These are phyloP conservation scores for Samsoniella hepiali DNA, from an alignment of 2,329 filamentous ascomycete genomes.

Conservation along the genomic window DNA sequence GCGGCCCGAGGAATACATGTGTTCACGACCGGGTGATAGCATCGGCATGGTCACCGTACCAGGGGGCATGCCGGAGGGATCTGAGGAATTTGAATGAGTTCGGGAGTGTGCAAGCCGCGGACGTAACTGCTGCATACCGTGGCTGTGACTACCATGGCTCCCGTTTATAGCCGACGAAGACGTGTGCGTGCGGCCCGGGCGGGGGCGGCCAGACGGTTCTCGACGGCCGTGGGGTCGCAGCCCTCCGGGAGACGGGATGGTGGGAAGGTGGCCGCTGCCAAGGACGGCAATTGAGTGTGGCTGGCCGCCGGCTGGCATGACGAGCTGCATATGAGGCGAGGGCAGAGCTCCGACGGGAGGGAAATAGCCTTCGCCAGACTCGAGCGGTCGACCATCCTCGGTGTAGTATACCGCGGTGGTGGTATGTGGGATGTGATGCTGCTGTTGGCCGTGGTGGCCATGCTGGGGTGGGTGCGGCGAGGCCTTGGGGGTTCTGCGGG, in stretches of 20 bases:
- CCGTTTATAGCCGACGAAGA: conserved; percentile 68
- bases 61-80: conserved; percentile 44
- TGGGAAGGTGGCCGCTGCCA: conserved; percentile 73
- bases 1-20: conserved; percentile 41
- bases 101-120: conserved; percentile 48
- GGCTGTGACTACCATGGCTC: conserved; percentile 32
- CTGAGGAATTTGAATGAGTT: conserved; percentile 59
- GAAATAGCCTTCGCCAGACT: conserved; percentile 78
- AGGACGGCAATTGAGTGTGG: conserved; percentile 74
- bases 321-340: conserved; percentile 39
- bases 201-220: conserved; percentile 57
- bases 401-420: conserved; percentile 50
- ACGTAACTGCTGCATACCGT: conserved; percentile 33
- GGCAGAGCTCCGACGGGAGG: conserved; percentile 57
- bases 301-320: conserved; percentile 35
- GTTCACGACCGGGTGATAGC: conserved; percentile 51
- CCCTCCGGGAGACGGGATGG: conserved; percentile 78
- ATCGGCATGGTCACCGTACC: conserved; percentile 51
- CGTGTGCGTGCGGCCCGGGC: conserved; percentile 68
- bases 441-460: conserved; percentile 1
- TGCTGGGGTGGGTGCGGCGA: conserved; percentile 56
- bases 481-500: conserved; percentile 73
- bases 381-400: conserved; percentile 63
- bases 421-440: conserved; percentile 36
- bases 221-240: conserved; percentile 53